Evolutionary conservation across 2,329 filamentous ascomycete species (phyloP), one percentile per base, ranked within the genome.

Genomic region (Aspergillus brasiliensis): DNA sequence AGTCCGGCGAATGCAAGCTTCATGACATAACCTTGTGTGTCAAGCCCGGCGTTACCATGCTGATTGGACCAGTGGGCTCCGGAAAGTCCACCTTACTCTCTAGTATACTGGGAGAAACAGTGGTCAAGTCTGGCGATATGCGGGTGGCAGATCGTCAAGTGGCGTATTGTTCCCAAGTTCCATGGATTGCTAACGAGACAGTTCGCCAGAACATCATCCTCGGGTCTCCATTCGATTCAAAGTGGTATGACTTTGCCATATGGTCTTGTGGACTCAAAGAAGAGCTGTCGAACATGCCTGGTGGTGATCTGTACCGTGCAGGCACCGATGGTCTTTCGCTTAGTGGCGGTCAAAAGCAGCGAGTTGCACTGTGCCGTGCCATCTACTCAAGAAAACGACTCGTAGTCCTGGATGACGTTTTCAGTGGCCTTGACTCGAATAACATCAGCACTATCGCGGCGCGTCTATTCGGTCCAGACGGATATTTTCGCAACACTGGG

Each of bases 321-420:
- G 80, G 79, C 5, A 79, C 75, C 52, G 73, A 74, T 62, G 79
- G 78, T 28, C 73, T 77, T 54, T 71, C 73, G n/a, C 67, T 82
- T 31, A 81, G 79, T 63, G 80, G 79, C 49, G 79, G 79, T 2
- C 80, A 82, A 59, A 79, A 77, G 62, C 77, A 80, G 62, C 71
- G 79, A 57, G 73, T 81, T 59, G 25, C 46, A 44, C 10, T 57
- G 19, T 31, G 46, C 27, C 21, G 55, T 42, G 56, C 56, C 3
- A 40, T 58, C n/a, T 58, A 58, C 27, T 52, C 56, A 7, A 28
- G 56, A 5, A 6, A 10, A 17, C 1, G 21, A 1, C 5, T 53
- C 0, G 5, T 58, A 1, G 13, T 58, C 8, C 56, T 58, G 4
- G 56, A 58, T 10, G 56, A 58, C 11, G 49, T 58, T 13, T 53